Base-by-base conservation (phyloP, 208 protist species). In the Lotmaria passim region DNA sequence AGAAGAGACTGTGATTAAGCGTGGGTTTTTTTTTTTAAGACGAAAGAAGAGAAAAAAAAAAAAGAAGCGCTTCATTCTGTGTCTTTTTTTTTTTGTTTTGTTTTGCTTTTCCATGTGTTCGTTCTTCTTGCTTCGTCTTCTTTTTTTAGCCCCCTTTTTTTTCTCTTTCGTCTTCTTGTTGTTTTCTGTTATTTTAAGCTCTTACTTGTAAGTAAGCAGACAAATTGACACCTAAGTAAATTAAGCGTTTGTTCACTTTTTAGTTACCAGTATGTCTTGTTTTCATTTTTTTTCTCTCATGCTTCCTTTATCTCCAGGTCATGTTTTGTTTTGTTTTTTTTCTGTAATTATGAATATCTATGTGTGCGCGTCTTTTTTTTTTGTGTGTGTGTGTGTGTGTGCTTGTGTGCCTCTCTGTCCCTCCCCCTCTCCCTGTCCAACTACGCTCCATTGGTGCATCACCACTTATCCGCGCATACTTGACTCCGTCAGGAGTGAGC, bases 281-380 rank as follows among this genome's bases (percentile, higher is more conserved):
- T 59, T 38, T 59, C 19, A 24, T 43, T 5, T 59, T 59, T 36
- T 59, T 59, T 43, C 53, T 52, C 30, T 31, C n/a, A 26, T 17
- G 47, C 23, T n/a, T 41, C 17, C 23, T 24, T 11, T n/a, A 31
- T 4, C 58, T 3, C 3, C 4, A 41, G 5, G 14, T 26, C 24
- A 19, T 59, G 19, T 43, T 59, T 38, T 59, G 5, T 59, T 59
- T 36, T 59, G 38, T 43, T 33, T 44, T 44, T 21, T 34, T 33
- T 46, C 38, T 63, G 17, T 59, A 50, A 33, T 28, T 14, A 28
- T 12, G 12, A 43, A 48, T 19, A 69, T 3, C 17, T 7, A 52
- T 30, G 7, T 11, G 52, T 21, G 10, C 38, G 7, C 6, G 36
- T 39, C 36, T 39, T 39, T 14, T 39, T 39, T 39, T 12, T 39